These are phyloP conservation scores for Claviceps maximensis DNA, from an alignment of 2,329 filamentous ascomycete species.

Conservation along the genomic window DNA sequence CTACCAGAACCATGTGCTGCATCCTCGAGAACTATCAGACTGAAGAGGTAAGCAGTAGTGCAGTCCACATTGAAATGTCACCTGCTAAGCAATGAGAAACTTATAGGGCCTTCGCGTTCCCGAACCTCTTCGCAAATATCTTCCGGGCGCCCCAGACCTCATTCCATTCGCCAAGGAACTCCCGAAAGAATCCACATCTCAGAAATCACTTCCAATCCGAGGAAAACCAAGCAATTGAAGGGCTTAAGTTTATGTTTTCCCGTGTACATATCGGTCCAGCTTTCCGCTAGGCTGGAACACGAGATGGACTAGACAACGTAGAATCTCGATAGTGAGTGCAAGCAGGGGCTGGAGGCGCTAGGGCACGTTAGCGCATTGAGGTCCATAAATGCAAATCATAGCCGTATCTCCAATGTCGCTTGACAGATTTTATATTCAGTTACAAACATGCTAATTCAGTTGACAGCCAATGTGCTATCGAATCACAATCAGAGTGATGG, in stretches of 20 bases:
- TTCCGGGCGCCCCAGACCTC: slow-evolving; percentile 81
- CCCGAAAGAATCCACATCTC: slow-evolving; percentile 47
- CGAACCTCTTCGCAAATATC: slow-evolving; percentile 74
- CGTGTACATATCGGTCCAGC: neutral
- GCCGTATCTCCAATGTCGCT: neutral
- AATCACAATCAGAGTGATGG: no score
- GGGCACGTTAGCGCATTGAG: neutral
- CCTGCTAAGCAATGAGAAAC: neutral
- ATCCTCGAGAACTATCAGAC: slow-evolving; percentile 96
- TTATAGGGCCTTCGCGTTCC: slow-evolving; percentile 62
- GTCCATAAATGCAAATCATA: neutral
- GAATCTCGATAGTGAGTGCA: neutral
- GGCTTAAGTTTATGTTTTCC: neutral
- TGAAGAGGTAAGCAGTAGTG: slow-evolving; percentile 44
- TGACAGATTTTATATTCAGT: neutral
- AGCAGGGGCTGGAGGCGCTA: neutral
- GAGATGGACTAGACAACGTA: neutral
- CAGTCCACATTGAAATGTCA: neutral
- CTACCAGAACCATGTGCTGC: slow-evolving; percentile 85
- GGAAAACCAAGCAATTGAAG: slow-evolving; percentile 19
- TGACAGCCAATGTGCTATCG: no score
- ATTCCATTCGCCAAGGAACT: slow-evolving; percentile 79
- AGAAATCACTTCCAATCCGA: slow-evolving; percentile 17
- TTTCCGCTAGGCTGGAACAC: neutral
- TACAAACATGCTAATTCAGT: neutral